Evolutionary conservation across 2,329 filamentous ascomycete genomes (phyloP), one percentile per base, ranked within the genome.

Genomic region (Neopestalotiopsis clavispora): DNA sequence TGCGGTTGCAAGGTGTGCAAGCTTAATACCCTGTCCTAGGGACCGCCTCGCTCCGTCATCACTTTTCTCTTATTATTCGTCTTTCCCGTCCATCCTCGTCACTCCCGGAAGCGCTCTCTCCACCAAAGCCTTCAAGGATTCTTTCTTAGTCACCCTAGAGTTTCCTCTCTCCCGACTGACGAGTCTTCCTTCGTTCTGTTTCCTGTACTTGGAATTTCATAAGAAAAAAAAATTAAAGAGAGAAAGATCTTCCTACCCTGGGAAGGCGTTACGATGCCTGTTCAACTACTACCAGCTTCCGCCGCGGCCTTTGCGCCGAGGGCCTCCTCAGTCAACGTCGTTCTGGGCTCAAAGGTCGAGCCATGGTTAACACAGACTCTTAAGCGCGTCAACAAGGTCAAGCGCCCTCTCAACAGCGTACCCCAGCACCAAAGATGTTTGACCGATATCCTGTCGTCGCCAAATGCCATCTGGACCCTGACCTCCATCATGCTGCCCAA

Each of bases 331-430:
- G 95, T 97, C 81, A 98, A 97, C 80, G 94, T 99, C 75, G 96
- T 99, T 70, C 87, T 99, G 77, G 93, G 91, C 78, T 92, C 92
- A 80, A 97, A 96, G 85, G 90, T 97, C 77, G 95, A 98, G 84
- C 93, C 94, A 70, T 99, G 96, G 96, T 88, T 98, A 82, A 99
- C 96, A 45, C 93, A 95, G 79, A 97, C 95, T 12, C 87, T 99
- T 77, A 98, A 98, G 88, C 91, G 96, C 81, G 94, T 98, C 84
- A 98, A 97, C 87, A 90, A 93, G 75, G 91, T 98, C 77, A 99
- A 98, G 89, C 93, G 96, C 76, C 95, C 96, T 71, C 89, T 98
- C 82, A 99, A 99, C 88, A 98, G 93, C 81, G 93, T 98, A 63
- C 91, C 94, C 69, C 96, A 99, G 81, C 96, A 98, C 84, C 94